Base-by-base conservation (phyloP, 805 yeast genomes). In the Tetrapisispora taiwanensis region DNA sequence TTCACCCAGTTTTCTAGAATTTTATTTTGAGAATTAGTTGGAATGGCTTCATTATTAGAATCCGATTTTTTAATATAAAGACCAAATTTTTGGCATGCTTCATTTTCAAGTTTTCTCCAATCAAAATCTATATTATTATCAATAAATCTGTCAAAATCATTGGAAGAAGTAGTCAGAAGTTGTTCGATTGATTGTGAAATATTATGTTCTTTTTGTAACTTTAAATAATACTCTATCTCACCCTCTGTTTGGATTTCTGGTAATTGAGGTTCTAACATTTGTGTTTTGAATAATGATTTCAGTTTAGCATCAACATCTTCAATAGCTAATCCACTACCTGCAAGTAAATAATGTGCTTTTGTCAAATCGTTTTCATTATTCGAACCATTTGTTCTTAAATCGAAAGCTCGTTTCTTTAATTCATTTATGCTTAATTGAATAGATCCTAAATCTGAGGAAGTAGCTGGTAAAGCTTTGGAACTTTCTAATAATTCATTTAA, bases 301-400 rank as follows among this genome's bases (percentile, higher is more conserved):
- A 81, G 63, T 40, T 78, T 81, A 28, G 65, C 65, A 51, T 84
- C 88, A 33, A 89, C 78, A 46, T 86, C 92, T 53, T 86, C 95
- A 41, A 90, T 81, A 35, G 85, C 79, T 42, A 88, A 75, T 1
- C 97, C 97, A 56, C 90, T 82, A 1, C 89, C 84, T 6, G 96
- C 95, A 36, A 90, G 68, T 33, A 92, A 67, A 60, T 92, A 92
- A 58, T 92, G 97, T 1, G 85, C 92, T 54, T 79, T 81, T 2
- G 87, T 81, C 55, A 69, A 71, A 36, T 66, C 62, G 5, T 15
- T 34, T 19, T 15, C 26, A 9, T 55, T 52, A 31, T 69, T 72
- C 17, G 58, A 60, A 28, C 30, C 30, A n/a, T 60, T 59, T 45
- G 70, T 73, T 44, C 87, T 70, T 54, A 81, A 67, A 39, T 70